These are phyloP conservation scores for Cryptosporidium ryanae DNA, from an alignment of 169 alveolate genomes.

Conservation along the genomic window DNA sequence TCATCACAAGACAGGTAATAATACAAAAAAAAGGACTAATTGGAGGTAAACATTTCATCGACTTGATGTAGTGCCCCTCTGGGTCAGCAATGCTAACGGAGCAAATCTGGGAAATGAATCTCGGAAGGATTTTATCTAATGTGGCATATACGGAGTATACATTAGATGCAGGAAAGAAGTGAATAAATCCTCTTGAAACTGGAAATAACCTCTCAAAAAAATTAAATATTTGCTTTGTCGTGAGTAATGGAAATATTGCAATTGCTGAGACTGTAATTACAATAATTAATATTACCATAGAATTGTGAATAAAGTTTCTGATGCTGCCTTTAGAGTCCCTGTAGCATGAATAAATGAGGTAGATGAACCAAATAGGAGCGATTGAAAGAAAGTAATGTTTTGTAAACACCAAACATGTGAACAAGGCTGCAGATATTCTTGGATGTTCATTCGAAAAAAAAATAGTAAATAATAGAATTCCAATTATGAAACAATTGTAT, in stretches of 20 bases:
- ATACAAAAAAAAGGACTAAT: constrained; percentile 37
- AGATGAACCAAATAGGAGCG: constrained; percentile 81
- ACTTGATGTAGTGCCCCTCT: constrained; percentile 54
- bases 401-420: constrained; percentile 50
- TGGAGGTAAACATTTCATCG: constrained; percentile 57
- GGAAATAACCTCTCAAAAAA: constrained; percentile 81
- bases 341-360: constrained; percentile 66
- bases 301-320: background rate
- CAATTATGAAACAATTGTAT: constrained; percentile 83
- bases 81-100: constrained; percentile 1
- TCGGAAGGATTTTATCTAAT: constrained; percentile 16
- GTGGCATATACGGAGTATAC: constrained; percentile 78
- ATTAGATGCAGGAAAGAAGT: constrained; percentile 83
- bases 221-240: constrained; percentile 69
- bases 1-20: background rate
- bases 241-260: constrained; percentile 80
- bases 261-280: constrained; percentile 64
- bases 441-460: constrained; percentile 17
- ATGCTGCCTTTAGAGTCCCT: constrained; percentile 72
- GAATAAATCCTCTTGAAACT: constrained; percentile 81
- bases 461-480: constrained; percentile 77
- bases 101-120: background rate
- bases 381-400: constrained; percentile 79
- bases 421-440: constrained; percentile 25
- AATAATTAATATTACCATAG: background rate